Conservation (phyloP, 306 rosid genomes). For the Boehmeria nivea region DNA sequence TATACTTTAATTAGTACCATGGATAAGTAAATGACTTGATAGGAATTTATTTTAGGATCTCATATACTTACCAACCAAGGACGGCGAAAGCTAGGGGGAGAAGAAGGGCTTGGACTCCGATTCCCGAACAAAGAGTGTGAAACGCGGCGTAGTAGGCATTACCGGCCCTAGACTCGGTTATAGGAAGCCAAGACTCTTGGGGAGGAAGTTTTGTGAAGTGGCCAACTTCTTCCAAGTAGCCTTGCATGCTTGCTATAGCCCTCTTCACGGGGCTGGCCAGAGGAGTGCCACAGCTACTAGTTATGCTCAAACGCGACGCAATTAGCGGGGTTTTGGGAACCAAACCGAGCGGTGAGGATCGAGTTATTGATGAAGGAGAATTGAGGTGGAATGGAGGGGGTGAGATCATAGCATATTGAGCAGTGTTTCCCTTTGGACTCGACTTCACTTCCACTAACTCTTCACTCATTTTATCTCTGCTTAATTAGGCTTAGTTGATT, state of each 20-base stretch:
- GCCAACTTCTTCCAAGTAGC: constrained; percentile 53
- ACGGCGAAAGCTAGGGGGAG: constrained; percentile 57
- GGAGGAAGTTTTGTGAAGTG: constrained; percentile 54
- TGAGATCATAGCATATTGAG: constrained; percentile 6
- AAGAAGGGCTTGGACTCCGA: constrained; percentile 65
- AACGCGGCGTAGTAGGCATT: constrained; percentile 63
- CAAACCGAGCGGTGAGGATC: constrained; percentile 1
- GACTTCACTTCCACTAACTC: constrained; percentile 27
- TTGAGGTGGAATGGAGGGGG: constrained; percentile 14
- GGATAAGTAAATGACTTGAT: not conserved
- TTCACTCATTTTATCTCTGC: constrained; percentile 2
- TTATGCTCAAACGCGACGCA: constrained; percentile 25
- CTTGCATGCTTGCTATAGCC: constrained; percentile 51
- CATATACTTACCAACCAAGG: constrained; percentile 51
- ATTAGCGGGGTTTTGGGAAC: constrained; percentile 29
- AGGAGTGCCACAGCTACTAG: constrained; percentile 24
- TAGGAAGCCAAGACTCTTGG: constrained; percentile 84
- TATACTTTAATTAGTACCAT: too few relatives aligned
- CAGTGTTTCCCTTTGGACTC: not conserved
- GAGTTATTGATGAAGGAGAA: constrained; percentile 22
- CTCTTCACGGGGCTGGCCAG: constrained; percentile 51
- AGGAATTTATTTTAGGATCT: not conserved
- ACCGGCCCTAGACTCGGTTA: constrained; percentile 61
- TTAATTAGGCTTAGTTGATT: too few relatives aligned
- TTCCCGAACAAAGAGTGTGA: constrained; percentile 56